Conservation (phyloP, 495 filamentous ascomycete species). For the Physcia stellaris region DNA sequence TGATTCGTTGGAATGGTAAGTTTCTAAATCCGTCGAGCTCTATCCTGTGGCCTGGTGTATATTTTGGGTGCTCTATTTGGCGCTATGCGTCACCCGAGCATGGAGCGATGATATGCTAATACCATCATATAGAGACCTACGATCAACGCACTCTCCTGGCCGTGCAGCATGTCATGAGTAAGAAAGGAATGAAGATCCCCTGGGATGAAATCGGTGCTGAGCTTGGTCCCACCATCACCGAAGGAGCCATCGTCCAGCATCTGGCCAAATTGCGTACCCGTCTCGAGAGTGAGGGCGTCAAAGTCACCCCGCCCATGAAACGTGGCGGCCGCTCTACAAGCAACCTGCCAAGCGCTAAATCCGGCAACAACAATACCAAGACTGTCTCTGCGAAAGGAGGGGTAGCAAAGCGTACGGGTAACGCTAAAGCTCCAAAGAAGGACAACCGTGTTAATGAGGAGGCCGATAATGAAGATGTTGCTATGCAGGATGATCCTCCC, state of each 20-base stretch:
- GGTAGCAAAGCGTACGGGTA: no score
- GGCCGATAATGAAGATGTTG: no score
- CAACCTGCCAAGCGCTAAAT: conserved; percentile 9
- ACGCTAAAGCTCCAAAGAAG: no score
- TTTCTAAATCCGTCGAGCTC: no score
- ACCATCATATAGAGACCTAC: no score
- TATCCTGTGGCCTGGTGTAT: neutral
- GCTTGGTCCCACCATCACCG: conserved; percentile 25
- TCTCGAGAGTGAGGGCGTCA: conserved; percentile 18
- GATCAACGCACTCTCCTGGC: no score
- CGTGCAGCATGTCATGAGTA: conserved; percentile 30
- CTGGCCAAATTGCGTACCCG: conserved; percentile 30
- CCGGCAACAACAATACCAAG: neutral
- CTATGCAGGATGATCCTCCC: no score
- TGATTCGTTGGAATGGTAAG: conserved; percentile 35
- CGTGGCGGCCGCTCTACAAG: conserved; percentile 13
- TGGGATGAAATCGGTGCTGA: conserved; percentile 24
- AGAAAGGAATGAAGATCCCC: conserved; percentile 23
- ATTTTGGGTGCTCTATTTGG: no score
- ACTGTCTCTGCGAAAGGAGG: conserved; percentile 5
- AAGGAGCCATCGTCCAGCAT: conserved; percentile 35
- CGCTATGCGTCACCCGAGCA: no score
- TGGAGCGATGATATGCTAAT: no score
- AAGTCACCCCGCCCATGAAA: conserved; percentile 28
- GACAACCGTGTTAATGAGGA: no score